Percentiles rank a stretch among this genome's conserved stretches.
These are phyloP conservation scores for Glarea lozoyensis DNA, from an alignment of 495 filamentous ascomycete genomes.

Conservation along the genomic window DNA sequence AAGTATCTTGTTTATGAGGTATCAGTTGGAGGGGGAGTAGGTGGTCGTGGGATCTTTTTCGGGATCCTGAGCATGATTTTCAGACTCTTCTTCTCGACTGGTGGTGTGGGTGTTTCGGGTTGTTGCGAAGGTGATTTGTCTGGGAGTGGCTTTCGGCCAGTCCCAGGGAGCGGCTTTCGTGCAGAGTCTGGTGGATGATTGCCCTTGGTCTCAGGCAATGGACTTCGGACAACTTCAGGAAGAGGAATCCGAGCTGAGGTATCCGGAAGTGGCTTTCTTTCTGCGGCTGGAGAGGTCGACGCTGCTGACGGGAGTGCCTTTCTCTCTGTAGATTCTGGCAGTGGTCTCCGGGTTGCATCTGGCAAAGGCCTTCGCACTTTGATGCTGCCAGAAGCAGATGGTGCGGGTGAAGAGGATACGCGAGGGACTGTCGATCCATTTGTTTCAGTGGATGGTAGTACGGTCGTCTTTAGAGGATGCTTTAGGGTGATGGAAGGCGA, in stretches of 20 bases:
- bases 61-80: constrained; percentile 7
- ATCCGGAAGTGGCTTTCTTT: too few species aligned
- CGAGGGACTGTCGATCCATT: background rate
- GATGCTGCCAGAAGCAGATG: background rate
- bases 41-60: background rate
- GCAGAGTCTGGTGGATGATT: background rate
- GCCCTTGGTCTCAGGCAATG: background rate
- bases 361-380: too few species aligned
- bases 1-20: too few species aligned
- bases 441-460: background rate
- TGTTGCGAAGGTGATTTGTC: background rate
- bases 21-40: background rate
- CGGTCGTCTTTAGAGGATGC: background rate
- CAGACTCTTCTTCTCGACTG: constrained; percentile 4
- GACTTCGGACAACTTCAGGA: too few species aligned
- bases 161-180: constrained; percentile 1
- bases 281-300: background rate
- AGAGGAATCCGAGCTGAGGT: too few species aligned
- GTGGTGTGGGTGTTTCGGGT: background rate
- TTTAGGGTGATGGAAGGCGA: constrained; percentile 1
- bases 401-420: background rate
- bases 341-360: background rate
- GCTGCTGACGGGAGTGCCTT: too few species aligned
- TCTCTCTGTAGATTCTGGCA: too few species aligned
- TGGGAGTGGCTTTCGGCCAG: constrained; percentile 2